Percentiles rank a stretch among this genome's conserved stretches.
These are phyloP conservation scores for Pascua sp. DNA, from an alignment of 1,284 basidiomycete genomes.

Conservation along the genomic window DNA sequence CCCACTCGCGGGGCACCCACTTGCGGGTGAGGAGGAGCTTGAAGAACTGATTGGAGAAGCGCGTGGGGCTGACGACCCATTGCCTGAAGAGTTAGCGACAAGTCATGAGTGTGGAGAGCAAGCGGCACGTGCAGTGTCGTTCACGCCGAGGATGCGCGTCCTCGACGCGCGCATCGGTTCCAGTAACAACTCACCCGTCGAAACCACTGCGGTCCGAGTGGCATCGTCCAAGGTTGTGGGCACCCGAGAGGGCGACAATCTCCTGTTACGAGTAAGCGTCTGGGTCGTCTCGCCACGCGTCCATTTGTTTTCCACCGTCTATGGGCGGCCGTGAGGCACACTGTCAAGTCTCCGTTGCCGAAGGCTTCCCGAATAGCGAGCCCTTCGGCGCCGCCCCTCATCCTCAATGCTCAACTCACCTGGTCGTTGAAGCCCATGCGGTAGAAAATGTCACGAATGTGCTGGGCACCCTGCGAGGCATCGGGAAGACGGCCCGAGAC, in stretches of 20 bases:
- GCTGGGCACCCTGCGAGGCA: conserved; percentile 52
- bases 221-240: conserved; percentile 55
- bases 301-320: no score
- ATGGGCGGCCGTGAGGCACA: no score
- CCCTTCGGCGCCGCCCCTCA: no score
- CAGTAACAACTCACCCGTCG: conserved; percentile 33
- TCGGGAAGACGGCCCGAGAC: conserved; percentile 51
- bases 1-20: conserved; percentile 56
- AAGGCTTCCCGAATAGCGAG: no score
- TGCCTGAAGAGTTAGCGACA: conserved; percentile 11
- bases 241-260: conserved; percentile 57
- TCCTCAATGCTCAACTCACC: not conserved
- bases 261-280: conserved; percentile 32
- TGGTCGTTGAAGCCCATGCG: conserved; percentile 56
- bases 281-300: no score
- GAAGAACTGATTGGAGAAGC: conserved; percentile 55
- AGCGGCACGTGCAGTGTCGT: no score
- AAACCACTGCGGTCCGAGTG: conserved; percentile 53
- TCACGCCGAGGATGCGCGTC: no score
- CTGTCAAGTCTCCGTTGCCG: no score
- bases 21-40: conserved; percentile 53
- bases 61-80: conserved; percentile 53
- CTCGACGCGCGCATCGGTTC: conserved; percentile 28
- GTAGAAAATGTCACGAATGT: conserved; percentile 54
- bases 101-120: no score